phyloP scores from a whole-genome alignment of 2,329 filamentous ascomycete species.

The Cadophora sp. region DNA sequence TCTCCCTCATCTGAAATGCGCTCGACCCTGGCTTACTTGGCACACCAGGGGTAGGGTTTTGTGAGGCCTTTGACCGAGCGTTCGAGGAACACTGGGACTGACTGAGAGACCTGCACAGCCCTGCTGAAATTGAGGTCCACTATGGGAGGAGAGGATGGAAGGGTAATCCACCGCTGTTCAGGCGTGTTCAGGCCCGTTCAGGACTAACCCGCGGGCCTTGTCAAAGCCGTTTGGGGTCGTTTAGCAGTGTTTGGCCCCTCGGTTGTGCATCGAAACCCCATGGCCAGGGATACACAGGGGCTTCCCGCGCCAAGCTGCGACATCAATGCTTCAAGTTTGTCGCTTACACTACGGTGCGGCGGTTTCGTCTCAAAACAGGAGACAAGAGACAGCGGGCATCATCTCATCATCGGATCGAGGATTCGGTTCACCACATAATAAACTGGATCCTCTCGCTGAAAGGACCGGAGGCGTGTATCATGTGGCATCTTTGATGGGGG shows the following conservation, averaged over 20 bases:
- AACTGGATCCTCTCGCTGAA: background rate
- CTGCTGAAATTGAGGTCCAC: slow-evolving; percentile 12
- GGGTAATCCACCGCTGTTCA: background rate
- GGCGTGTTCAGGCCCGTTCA: background rate
- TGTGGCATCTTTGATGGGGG: background rate
- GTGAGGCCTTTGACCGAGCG: slow-evolving; percentile 7
- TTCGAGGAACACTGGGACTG: slow-evolving; percentile 1
- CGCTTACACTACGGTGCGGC: slow-evolving; percentile 18
- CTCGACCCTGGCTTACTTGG: slow-evolving; percentile 5
- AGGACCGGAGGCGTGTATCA: slow-evolving; percentile 8
- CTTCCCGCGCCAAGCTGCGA: slow-evolving; percentile 21
- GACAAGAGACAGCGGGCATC: slow-evolving; percentile 12
- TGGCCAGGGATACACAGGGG: slow-evolving; percentile 7
- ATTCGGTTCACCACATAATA: background rate
- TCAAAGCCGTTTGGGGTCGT: slow-evolving; percentile 3
- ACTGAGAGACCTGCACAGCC: slow-evolving; percentile 9
- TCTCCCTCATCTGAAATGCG: slow-evolving; percentile 18
- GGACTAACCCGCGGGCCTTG: background rate
- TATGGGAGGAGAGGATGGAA: background rate
- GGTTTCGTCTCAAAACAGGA: slow-evolving; percentile 28
- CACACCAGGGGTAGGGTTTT: background rate
- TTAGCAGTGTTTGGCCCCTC: slow-evolving; percentile 4
- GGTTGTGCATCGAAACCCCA: slow-evolving; percentile 12
- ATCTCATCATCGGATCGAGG: slow-evolving; percentile 26
- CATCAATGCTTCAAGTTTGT: slow-evolving; percentile 31